Conservation (phyloP, 2,329 filamentous ascomycete genomes). For the Monilinia aucupariae region DNA sequence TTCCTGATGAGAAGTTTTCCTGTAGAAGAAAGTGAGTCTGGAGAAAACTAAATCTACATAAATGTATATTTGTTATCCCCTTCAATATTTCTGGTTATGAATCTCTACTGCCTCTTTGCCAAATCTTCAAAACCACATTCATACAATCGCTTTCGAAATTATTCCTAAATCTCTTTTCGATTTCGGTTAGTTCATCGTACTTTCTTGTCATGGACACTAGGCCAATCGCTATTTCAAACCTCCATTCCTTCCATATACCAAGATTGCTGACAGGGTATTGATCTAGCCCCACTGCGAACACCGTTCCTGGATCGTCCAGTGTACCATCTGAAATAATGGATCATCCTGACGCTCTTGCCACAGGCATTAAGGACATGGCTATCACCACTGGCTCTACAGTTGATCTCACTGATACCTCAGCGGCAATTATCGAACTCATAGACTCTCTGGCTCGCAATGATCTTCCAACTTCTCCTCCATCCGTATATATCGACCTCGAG, state of each 20-base stretch:
- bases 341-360: not conserved
- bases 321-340: not conserved
- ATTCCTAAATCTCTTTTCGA: not conserved
- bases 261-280: not conserved
- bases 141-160: not conserved
- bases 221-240: not conserved
- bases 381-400: not conserved
- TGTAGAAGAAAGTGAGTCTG: not conserved
- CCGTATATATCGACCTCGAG: constrained; percentile 43
- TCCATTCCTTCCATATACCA: not conserved
- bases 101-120: not conserved
- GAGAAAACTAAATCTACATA: not conserved
- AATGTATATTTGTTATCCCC: not conserved
- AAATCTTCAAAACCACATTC: not conserved
- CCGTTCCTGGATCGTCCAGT: not conserved
- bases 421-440: constrained; percentile 9
- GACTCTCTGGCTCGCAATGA: constrained; percentile 5
- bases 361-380: not conserved
- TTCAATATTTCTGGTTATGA: not conserved
- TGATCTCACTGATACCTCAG: constrained; percentile 3
- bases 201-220: not conserved
- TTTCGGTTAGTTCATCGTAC: not conserved
- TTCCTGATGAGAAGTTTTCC: not conserved
- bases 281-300: not conserved
- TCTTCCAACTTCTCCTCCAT: constrained; percentile 30